These are phyloP conservation scores for Saturnispora diversa DNA, from an alignment of 805 yeast genomes.

Conservation along the genomic window DNA sequence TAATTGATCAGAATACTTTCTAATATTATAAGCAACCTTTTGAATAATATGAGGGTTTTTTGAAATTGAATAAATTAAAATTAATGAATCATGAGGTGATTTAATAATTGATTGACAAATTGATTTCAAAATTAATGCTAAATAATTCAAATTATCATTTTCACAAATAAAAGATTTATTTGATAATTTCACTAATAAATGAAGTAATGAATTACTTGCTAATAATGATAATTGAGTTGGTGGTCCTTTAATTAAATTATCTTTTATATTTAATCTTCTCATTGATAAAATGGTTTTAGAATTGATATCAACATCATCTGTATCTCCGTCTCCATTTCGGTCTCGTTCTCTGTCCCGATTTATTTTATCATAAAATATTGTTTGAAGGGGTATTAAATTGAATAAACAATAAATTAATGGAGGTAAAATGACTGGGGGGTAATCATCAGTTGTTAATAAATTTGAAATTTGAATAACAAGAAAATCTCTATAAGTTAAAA, in stretches of 20 bases:
- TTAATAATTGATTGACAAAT: constrained; percentile 46
- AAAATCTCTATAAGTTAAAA: constrained; percentile 54
- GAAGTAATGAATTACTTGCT: constrained; percentile 40
- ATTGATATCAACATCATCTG: no score
- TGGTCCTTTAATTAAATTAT: constrained; percentile 9
- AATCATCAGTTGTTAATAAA: constrained; percentile 30
- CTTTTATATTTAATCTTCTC: constrained; percentile 16
- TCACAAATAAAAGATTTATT: constrained; percentile 30
- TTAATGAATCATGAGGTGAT: constrained; percentile 43
- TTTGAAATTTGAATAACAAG: constrained; percentile 45
- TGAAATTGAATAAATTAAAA: constrained; percentile 43
- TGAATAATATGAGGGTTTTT: constrained; percentile 35
- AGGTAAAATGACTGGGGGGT: constrained; percentile 33
- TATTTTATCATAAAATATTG: constrained; percentile 4
- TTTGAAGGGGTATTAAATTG: constrained; percentile 43
- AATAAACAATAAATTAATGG: constrained; percentile 52
- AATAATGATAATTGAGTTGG: constrained; percentile 41
- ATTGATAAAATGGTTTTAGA: constrained; percentile 14
- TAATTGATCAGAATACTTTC: constrained; percentile 24
- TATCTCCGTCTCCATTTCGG: no score
- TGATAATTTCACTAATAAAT: constrained; percentile 35
- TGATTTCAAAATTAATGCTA: constrained; percentile 53
- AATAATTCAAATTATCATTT: constrained; percentile 43
- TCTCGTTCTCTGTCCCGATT: no score
- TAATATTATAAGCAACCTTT: constrained; percentile 31